Base-by-base conservation (phyloP, 768 basidiomycete species). In the Pholiota conissans region DNA sequence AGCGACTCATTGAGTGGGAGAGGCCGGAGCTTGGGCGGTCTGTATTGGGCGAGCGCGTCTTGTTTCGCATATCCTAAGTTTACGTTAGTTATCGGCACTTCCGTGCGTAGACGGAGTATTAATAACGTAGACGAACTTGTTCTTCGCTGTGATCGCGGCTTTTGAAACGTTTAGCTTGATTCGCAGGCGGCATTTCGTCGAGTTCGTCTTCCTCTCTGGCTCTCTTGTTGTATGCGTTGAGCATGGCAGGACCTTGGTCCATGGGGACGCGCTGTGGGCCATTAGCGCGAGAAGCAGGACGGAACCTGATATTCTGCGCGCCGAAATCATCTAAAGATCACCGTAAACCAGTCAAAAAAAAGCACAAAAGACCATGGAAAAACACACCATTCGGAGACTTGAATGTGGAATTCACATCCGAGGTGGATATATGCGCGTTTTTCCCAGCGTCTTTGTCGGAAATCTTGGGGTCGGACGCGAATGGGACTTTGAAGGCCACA, bases 381-480 rank as follows among this genome's bases (percentile, higher is more conserved):
- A 34, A 29, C 16, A 51, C 18, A 28, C 55, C 24, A 59, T 62
- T 32, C 3, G 39, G 14, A 26, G 59, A 1, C n/a, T 35, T 49
- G 14, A 49, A 20, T 5, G 55, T 2, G 47, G 54, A 42, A 29
- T 24, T n/a, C 13, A 37, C 34, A 16, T 53, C 46, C 24, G 55
- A 54, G 14, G 53, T 60, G 40, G 64, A 60, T 70, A 67, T 73
- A 69, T 71, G 72, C 70, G 71, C 67, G n/a, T 62, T 58, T 52
- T 58, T 64, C 49, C 59, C 59, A 14, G 27, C 27, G 13, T 26
- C 30, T 47, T 48, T 37, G 9, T 57, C 63, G 8, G 57, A 28
- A 34, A 20, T 28, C 18, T 40, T 34, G 51, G 48, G 50, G 53
- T 49, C 35, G 13, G 60, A 59, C 48, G 65, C 42, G 47, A 59